Evolutionary conservation across 768 basidiomycete species (phyloP).

Genomic region (Rhizopogon roseolus): DNA sequence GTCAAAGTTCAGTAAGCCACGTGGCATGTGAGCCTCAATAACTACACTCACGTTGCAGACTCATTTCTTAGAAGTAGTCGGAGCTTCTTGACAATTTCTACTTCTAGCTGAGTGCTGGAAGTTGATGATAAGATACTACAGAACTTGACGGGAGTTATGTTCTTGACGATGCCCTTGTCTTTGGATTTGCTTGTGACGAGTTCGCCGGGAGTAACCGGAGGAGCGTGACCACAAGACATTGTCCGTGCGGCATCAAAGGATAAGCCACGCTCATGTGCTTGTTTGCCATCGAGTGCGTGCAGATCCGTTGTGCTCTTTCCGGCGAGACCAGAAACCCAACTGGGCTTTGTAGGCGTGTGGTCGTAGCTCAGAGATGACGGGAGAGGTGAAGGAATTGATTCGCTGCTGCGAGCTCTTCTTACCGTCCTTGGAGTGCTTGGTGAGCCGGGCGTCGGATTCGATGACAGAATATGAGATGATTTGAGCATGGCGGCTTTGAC

Average conservation of each 20-base stretch:
- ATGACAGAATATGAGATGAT: conserved; percentile 64
- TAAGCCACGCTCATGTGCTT: conserved; percentile 49
- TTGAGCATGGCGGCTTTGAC: conserved; percentile 93
- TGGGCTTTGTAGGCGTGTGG: conserved; percentile 15
- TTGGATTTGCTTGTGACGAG: conserved; percentile 38
- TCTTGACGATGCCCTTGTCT: conserved; percentile 50
- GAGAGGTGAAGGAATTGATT: conserved; percentile 57
- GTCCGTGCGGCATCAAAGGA: conserved; percentile 54
- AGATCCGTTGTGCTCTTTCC: conserved; percentile 28
- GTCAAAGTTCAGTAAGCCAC: conserved; percentile 1
- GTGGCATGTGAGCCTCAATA: background rate
- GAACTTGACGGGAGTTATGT: conserved; percentile 59
- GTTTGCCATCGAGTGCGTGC: conserved; percentile 19
- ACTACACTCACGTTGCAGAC: conserved; percentile 60
- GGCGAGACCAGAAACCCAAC: conserved; percentile 20
- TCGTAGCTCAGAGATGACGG: conserved; percentile 37
- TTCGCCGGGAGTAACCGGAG: conserved; percentile 33
- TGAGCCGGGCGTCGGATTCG: conserved; percentile 29
- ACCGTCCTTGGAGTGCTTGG: conserved; percentile 52
- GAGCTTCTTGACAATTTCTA: conserved; percentile 84
- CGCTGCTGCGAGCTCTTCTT: conserved; percentile 69
- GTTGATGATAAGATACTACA: conserved; percentile 62
- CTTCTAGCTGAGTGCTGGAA: conserved; percentile 73
- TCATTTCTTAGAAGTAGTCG: conserved; percentile 86
- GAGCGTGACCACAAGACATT: conserved; percentile 50